These are phyloP conservation scores for Podaxis sp. DNA, from an alignment of 768 basidiomycete species.

Conservation along the genomic window DNA sequence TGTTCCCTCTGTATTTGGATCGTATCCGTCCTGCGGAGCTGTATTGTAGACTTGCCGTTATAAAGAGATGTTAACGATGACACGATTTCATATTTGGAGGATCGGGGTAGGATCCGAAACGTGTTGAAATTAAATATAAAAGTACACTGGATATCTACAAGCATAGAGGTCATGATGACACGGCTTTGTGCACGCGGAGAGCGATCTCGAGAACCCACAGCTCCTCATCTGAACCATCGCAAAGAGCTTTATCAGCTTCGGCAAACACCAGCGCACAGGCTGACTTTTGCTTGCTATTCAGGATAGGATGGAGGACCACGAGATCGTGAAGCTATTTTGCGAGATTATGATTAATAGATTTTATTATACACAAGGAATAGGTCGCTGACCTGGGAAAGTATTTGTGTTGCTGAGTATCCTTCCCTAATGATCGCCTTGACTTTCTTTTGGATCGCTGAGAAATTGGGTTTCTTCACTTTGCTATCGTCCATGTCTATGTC, in stretches of 20 bases:
- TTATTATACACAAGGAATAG: slow-evolving; percentile 7
- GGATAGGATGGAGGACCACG: slow-evolving; percentile 76
- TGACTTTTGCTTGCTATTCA: slow-evolving; percentile 81
- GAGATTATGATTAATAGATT: not conserved
- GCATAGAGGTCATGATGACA: slow-evolving; percentile 29
- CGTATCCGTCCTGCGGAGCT: not conserved
- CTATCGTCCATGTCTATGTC: slow-evolving; percentile 52
- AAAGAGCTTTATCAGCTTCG: slow-evolving; percentile 93
- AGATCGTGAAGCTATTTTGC: slow-evolving; percentile 80
- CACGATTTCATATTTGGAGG: slow-evolving; percentile 7
- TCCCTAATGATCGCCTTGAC: slow-evolving; percentile 80
- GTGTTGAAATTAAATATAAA: not conserved
- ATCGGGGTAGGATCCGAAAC: not conserved
- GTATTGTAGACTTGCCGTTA: slow-evolving; percentile 13
- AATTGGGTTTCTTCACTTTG: slow-evolving; percentile 33
- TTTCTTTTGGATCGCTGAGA: slow-evolving; percentile 63
- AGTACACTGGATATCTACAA: not conserved
- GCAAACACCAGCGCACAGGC: slow-evolving; percentile 81
- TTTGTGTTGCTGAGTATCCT: slow-evolving; percentile 90
- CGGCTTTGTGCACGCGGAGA: slow-evolving; percentile 69
- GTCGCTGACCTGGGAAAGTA: slow-evolving; percentile 76
- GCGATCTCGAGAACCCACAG: slow-evolving; percentile 91
- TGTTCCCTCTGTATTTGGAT: slow-evolving; percentile 4
- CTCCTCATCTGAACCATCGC: slow-evolving; percentile 97
- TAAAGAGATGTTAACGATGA: slow-evolving; percentile 3